These are phyloP conservation scores for Chlorella sp. DNA, from an alignment of 139 green algal genomes.

Conservation along the genomic window DNA sequence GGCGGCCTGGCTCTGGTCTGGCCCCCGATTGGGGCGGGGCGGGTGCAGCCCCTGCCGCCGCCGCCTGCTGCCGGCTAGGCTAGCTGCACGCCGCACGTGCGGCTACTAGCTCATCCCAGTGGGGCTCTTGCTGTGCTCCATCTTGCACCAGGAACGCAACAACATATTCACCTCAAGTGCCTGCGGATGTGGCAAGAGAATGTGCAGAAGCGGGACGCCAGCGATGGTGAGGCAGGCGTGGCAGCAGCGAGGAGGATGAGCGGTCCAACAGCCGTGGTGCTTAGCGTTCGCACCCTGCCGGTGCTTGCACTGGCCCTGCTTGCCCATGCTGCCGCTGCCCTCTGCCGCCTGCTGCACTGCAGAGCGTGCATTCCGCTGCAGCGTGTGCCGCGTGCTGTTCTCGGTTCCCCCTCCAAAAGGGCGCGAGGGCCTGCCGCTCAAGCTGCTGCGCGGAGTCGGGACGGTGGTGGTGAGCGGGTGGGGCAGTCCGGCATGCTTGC, in stretches of 20 bases:
- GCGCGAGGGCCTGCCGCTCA: background rate
- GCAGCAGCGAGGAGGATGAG: background rate
- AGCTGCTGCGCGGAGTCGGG: conserved; percentile 4
- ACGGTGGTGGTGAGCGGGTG: too few species aligned
- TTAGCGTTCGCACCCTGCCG: background rate
- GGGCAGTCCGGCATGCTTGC: too few species aligned
- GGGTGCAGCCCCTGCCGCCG: background rate
- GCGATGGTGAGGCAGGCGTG: background rate
- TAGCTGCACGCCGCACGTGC: too few species aligned
- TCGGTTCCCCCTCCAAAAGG: conserved; percentile 32
- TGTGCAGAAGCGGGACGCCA: conserved; percentile 14
- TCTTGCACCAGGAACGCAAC: conserved; percentile 40
- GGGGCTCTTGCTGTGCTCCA: background rate
- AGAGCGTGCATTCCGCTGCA: conserved; percentile 50
- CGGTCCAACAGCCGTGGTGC: background rate
- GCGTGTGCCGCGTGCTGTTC: conserved; percentile 47
- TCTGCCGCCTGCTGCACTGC: background rate
- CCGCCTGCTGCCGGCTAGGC: too few species aligned
- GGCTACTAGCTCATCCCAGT: too few species aligned
- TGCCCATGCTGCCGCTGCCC: background rate
- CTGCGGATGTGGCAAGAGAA: conserved; percentile 51
- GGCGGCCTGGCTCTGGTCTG: background rate
- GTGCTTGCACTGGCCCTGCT: background rate
- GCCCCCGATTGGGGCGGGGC: background rate
- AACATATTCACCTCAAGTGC: conserved; percentile 53